phyloP scores from a whole-genome alignment of 163 green algal species.

The Chlamydomonas reinhardtii region DNA sequence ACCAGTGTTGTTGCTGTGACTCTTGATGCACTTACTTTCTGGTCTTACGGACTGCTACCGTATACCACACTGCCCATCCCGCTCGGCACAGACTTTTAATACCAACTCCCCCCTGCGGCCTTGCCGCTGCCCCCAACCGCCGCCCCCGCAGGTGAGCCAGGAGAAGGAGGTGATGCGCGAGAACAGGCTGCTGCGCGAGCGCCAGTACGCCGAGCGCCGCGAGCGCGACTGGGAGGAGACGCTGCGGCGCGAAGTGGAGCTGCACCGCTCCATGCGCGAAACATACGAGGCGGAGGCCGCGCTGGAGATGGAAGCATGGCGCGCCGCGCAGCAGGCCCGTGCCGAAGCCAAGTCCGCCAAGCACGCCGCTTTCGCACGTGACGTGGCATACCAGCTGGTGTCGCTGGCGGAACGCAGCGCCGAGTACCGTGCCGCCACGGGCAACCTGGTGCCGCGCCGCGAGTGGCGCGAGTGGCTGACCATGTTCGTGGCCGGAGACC shows the following conservation, averaged over 20 bases:
- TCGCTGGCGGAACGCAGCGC: conserved; percentile 70
- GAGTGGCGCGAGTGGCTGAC: conserved; percentile 77
- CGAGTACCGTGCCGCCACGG: conserved; percentile 68
- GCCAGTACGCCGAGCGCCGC: conserved; percentile 75
- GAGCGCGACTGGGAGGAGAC: conserved; percentile 73
- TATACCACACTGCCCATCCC: too few relatives aligned
- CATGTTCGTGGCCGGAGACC: conserved; percentile 71
- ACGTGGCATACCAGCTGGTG: conserved; percentile 73
- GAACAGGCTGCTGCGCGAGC: conserved; percentile 72
- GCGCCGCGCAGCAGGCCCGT: conserved; percentile 52
- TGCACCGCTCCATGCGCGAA: conserved; percentile 63
- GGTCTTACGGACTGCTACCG: too few relatives aligned
- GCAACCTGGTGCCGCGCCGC: conserved; percentile 72
- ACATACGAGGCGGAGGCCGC: conserved; percentile 59
- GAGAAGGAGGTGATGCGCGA: conserved; percentile 76
- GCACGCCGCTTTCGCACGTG: conserved; percentile 48
- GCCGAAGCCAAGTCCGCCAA: conserved; percentile 59
- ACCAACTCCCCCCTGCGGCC: background rate
- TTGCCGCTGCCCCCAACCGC: background rate
- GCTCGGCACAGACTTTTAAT: too few relatives aligned
- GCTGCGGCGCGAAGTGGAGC: conserved; percentile 67
- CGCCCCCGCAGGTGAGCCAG: conserved; percentile 63
- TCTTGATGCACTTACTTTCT: background rate
- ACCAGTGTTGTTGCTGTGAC: background rate
- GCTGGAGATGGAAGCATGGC: conserved; percentile 67